phyloP scores from a whole-genome alignment of 2,329 filamentous ascomycete species.

The Stachybotrys chartarum region DNA sequence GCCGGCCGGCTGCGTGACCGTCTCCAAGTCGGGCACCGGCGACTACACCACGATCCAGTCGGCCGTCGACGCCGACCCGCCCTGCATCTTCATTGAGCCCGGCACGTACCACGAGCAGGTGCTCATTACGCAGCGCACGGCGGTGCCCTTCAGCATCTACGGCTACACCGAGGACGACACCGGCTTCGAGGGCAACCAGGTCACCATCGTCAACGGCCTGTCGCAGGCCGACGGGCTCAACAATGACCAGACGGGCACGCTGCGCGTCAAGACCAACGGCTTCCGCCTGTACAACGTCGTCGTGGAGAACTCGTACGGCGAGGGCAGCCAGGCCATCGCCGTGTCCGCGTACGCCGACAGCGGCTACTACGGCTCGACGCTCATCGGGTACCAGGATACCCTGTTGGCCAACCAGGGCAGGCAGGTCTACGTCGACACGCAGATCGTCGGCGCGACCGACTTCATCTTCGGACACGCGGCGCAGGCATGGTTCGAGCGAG shows the following conservation, averaged over 20 bases:
- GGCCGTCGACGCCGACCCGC: constrained; percentile 9
- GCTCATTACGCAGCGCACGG: constrained; percentile 39
- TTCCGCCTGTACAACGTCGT: constrained; percentile 59
- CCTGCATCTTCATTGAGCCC: constrained; percentile 21
- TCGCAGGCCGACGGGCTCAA: constrained; percentile 35
- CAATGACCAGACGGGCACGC: constrained; percentile 45
- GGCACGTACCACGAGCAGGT: constrained; percentile 56
- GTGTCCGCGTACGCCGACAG: constrained; percentile 33
- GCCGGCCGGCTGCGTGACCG: constrained; percentile 21
- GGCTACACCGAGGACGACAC: constrained; percentile 47
- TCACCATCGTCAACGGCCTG: constrained; percentile 37
- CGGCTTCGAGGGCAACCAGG: constrained; percentile 48
- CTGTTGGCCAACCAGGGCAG: constrained; percentile 33
- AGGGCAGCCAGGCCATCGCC: constrained; percentile 39
- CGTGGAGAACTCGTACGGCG: constrained; percentile 37
- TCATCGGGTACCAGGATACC: constrained; percentile 44
- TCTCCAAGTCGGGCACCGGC: constrained; percentile 15
- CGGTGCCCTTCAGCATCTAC: constrained; percentile 42
- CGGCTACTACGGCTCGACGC: constrained; percentile 38
- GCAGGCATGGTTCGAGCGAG: constrained; percentile 35
- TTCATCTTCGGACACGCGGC: constrained; percentile 40
- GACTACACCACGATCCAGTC: constrained; percentile 13
- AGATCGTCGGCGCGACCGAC: constrained; percentile 41
- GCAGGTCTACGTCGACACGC: constrained; percentile 37
- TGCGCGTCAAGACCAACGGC: constrained; percentile 36